Percentiles rank a stretch among this genome's conserved stretches.
Conservation (phyloP, 148 eudicot genomes). For the Nepenthes mirabilis region DNA sequence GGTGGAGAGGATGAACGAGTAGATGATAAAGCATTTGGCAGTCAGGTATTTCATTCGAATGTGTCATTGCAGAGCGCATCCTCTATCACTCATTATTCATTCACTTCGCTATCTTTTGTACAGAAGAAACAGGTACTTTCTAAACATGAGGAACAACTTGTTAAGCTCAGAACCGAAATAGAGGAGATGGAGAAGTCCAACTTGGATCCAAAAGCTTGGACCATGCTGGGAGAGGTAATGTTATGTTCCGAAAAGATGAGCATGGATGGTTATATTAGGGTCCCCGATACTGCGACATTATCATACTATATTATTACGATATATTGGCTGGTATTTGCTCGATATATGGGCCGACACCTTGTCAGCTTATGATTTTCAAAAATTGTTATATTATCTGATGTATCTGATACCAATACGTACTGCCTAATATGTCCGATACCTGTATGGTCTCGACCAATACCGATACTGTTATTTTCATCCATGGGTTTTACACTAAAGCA, state of each 20-base stretch:
- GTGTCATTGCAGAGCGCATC: too few relatives aligned
- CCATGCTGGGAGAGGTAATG: slow-evolving; percentile 91
- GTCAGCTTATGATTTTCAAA: too few relatives aligned
- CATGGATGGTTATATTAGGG: not conserved
- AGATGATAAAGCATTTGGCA: slow-evolving; percentile 14
- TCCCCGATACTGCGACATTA: too few relatives aligned
- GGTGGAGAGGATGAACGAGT: slow-evolving; percentile 28
- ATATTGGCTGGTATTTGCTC: too few relatives aligned
- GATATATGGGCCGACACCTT: too few relatives aligned
- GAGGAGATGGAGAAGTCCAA: slow-evolving; percentile 79
- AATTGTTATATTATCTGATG: too few relatives aligned
- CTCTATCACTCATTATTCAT: not conserved
- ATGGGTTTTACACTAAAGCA: too few relatives aligned
- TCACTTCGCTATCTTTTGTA: slow-evolving; percentile 4
- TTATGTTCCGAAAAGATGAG: not conserved
- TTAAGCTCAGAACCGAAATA: slow-evolving; percentile 53
- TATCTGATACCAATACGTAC: too few relatives aligned
- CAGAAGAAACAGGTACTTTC: slow-evolving; percentile 55
- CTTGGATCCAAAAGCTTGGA: slow-evolving; percentile 72
- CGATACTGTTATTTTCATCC: too few relatives aligned
- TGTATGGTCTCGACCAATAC: too few relatives aligned
- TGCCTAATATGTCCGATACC: too few relatives aligned
- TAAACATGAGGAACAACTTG: slow-evolving; percentile 58
- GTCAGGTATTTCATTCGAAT: slow-evolving; percentile 15
- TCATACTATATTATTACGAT: too few relatives aligned